These are phyloP conservation scores for Pseudocercospora eumusae DNA, from an alignment of 2,329 filamentous ascomycete genomes.

Conservation along the genomic window DNA sequence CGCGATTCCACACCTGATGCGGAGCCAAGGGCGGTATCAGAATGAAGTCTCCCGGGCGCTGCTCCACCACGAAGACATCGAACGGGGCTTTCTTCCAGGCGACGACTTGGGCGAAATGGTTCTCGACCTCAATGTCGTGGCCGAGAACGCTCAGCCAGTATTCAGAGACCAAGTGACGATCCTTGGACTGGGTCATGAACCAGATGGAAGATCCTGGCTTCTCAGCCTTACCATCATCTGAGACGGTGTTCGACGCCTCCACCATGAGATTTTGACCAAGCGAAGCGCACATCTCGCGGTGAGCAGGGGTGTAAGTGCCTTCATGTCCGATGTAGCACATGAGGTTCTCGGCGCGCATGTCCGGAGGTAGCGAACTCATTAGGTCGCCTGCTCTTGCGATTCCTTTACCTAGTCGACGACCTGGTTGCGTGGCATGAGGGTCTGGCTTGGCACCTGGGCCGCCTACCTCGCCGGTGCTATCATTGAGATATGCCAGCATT, in stretches of 20 bases:
- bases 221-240: conserved; percentile 67
- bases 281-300: conserved; percentile 96
- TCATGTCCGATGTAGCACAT: conserved; percentile 99
- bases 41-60: conserved; percentile 87
- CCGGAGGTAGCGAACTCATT: conserved; percentile 84
- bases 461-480: conserved; percentile 63
- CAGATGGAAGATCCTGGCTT: conserved; percentile 88
- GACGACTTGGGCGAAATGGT: conserved; percentile 92
- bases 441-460: conserved; percentile 59
- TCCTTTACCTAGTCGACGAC: conserved; percentile 55
- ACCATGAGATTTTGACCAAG: conserved; percentile 99
- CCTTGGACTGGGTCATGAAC: conserved; percentile 98
- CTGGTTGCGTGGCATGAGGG: conserved; percentile 41
- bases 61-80: conserved; percentile 88
- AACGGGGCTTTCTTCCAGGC: conserved; percentile 96
- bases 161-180: conserved; percentile 84
- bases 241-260: conserved; percentile 69
- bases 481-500: conserved; percentile 86
- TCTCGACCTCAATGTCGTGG: conserved; percentile 95
- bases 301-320: conserved; percentile 92
- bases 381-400: conserved; percentile 80
- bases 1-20: conserved; percentile 97
- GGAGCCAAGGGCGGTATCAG: conserved; percentile 89
- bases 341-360: conserved; percentile 91
- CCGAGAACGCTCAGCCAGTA: conserved; percentile 92